Evolutionary conservation across 352 stramenopile genomes (phyloP), one percentile per base, ranked within the genome.

Genomic region (Globisporangium acanthophoron): DNA sequence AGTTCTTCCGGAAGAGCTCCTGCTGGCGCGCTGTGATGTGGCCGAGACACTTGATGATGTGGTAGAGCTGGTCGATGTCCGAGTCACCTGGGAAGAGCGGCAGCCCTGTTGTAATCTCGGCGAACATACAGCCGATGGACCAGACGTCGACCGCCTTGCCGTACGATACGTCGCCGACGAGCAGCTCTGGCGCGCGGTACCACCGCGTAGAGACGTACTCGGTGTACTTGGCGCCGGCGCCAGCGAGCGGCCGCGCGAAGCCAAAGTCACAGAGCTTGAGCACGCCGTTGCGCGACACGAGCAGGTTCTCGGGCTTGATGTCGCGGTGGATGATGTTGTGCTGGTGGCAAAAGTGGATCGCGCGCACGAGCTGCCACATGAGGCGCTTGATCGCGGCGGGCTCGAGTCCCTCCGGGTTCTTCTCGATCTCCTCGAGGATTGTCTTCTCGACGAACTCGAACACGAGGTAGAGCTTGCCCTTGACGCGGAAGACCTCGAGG

Each of bases 71-170:
- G 73, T 99, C 96, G 65, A 98, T 97, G 57, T 99, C 94, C 43
- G 96, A 97, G 65, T 98, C 91, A 15, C 96, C 96, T 1, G 96
- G 96, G 50, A 99, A 97, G 15, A 99, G 88, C 1, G 96, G 96
- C 20, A 98, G 61, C 0, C 96, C 96, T 3, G 97, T 90, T 64
- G 97, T 97, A 45, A 99, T 88, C 74, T 99, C 97, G 18, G 93
- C 92, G 52, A 96, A 94, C 65, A 99, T 96, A 76, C 95, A 98
- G 41, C 95, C 96, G 29, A 98, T 87, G 16, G 90, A 96, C 96
- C 96, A 99, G 43, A 99, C 92, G 60, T 99, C 96, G 37, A 99
- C 97, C 7, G 90, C 92, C 56, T 96, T 97, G 51, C 97, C 96
- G 65, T 99, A 99, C 12, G 73, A 87, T 1, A 91, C 78, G 50